Conservation (phyloP, 2,329 filamentous ascomycete genomes). For the Alternaria arbusti region DNA sequence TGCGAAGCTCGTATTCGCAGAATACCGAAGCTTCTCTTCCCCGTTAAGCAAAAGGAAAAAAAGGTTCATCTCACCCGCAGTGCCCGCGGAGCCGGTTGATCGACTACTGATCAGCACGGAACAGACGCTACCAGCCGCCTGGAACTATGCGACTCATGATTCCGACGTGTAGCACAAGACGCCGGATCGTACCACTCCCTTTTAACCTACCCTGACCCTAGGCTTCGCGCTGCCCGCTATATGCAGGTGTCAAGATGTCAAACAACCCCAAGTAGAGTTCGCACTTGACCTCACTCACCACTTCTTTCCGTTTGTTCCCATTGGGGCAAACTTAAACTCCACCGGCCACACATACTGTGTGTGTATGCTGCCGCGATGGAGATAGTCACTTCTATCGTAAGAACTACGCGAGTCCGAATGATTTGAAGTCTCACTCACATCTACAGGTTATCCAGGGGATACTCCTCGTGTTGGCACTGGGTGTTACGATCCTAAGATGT, state of each 20-base stretch:
- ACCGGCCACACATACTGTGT: not conserved
- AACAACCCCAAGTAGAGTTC: not conserved
- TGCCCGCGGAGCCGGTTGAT: not conserved
- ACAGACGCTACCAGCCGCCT: conserved; percentile 6
- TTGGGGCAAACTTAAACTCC: not conserved
- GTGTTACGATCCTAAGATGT: conserved; percentile 22
- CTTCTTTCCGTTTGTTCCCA: not conserved
- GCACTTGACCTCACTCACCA: not conserved
- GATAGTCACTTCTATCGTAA: conserved; percentile 7
- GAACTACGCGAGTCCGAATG: not conserved
- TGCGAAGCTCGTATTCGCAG: not conserved
- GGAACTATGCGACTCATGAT: conserved; percentile 1
- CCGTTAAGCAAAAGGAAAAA: not conserved
- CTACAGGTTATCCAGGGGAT: conserved; percentile 18
- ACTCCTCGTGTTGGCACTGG: conserved; percentile 23
- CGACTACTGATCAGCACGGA: not conserved
- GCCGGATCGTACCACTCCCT: conserved; percentile 3
- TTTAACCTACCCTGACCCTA: not conserved
- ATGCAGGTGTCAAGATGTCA: conserved; percentile 2
- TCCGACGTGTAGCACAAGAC: not conserved
- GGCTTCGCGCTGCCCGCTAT: not conserved
- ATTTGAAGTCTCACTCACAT: not conserved
- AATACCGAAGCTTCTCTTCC: not conserved
- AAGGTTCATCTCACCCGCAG: not conserved
- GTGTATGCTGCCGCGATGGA: not conserved